These are phyloP conservation scores for Penicillium sp. DNA, from an alignment of 2,329 filamentous ascomycete genomes.

Conservation along the genomic window DNA sequence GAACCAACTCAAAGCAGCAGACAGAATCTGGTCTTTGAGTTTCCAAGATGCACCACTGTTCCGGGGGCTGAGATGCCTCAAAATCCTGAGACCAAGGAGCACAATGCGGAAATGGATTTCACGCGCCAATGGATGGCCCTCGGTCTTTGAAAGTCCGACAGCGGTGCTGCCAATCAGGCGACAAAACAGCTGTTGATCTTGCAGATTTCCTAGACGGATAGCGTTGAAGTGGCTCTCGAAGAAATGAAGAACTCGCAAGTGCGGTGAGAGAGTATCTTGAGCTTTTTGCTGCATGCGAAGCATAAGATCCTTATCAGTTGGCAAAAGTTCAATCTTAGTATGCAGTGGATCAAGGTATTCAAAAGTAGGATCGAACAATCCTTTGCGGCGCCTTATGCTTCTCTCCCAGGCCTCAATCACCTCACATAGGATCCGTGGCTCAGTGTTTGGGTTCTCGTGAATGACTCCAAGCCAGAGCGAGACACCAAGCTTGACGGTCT, in stretches of 20 bases:
- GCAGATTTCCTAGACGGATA: slow-evolving; percentile 76
- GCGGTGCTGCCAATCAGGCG: slow-evolving; percentile 79
- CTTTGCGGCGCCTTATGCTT: slow-evolving; percentile 72
- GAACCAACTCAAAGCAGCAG: slow-evolving; percentile 88
- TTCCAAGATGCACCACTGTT: slow-evolving; percentile 71
- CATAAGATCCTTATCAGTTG: slow-evolving; percentile 75
- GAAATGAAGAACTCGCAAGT: slow-evolving; percentile 82
- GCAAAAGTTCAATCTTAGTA: slow-evolving; percentile 85
- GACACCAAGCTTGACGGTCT: slow-evolving; percentile 91
- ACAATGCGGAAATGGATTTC: slow-evolving; percentile 91
- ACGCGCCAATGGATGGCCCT: slow-evolving; percentile 79
- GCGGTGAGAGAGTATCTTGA: slow-evolving; percentile 81
- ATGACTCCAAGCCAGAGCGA: slow-evolving; percentile 96
- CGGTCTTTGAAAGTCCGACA: slow-evolving; percentile 67
- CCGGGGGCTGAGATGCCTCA: slow-evolving; percentile 66
- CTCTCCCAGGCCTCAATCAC: slow-evolving; percentile 89
- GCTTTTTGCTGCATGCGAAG: slow-evolving; percentile 73
- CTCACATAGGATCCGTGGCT: slow-evolving; percentile 80
- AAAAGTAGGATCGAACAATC: slow-evolving; percentile 75
- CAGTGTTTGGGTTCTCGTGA: slow-evolving; percentile 88
- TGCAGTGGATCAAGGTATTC: slow-evolving; percentile 84
- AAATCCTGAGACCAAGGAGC: slow-evolving; percentile 74
- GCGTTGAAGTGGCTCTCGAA: slow-evolving; percentile 94
- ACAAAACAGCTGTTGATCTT: slow-evolving; percentile 78
- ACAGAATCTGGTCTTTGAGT: slow-evolving; percentile 84